Percentiles rank a stretch among this genome's conserved stretches.
These are phyloP conservation scores for Ceratocystis harringtonii DNA, from an alignment of 2,329 filamentous ascomycete species.

Conservation along the genomic window DNA sequence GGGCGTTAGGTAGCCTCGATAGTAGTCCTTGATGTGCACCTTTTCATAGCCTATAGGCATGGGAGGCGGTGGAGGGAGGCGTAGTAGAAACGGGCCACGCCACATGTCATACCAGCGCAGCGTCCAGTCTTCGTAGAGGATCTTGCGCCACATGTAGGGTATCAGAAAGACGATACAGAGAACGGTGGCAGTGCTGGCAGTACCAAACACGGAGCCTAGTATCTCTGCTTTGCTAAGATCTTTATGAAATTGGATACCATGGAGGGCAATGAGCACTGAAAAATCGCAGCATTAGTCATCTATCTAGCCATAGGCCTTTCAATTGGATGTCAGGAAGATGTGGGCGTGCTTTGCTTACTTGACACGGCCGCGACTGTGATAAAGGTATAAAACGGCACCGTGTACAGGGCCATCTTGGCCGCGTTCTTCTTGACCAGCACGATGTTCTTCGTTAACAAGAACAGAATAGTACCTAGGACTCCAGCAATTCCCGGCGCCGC, in stretches of 20 bases:
- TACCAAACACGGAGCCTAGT: conserved; percentile 28
- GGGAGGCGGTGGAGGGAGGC: conserved; percentile 25
- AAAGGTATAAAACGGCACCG: conserved; percentile 28
- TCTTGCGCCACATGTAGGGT: conserved; percentile 36
- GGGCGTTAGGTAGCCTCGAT: conserved; percentile 32
- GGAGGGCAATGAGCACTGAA: conserved; percentile 38
- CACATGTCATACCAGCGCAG: conserved; percentile 34
- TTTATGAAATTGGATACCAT: conserved; percentile 23
- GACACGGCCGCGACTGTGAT: conserved; percentile 25
- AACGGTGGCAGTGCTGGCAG: conserved; percentile 29
- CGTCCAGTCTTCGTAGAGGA: conserved; percentile 37
- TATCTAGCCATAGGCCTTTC: background rate
- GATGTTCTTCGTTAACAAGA: conserved; percentile 25
- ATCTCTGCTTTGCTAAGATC: conserved; percentile 19
- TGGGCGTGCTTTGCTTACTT: conserved; percentile 20
- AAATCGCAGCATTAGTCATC: conserved; percentile 16
- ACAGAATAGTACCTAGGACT: conserved; percentile 23
- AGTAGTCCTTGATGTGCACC: conserved; percentile 34
- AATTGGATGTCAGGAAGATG: no score
- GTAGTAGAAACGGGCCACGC: conserved; percentile 33
- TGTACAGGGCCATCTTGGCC: conserved; percentile 20
- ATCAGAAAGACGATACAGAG: conserved; percentile 35
- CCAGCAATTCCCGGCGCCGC: conserved; percentile 26
- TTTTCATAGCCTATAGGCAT: conserved; percentile 28
- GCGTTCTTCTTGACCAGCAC: conserved; percentile 24